Percentiles rank a stretch among this genome's conserved stretches.
phyloP scores from a whole-genome alignment of 176 grass and related monocot genomes.

The Ensete glaucum region DNA sequence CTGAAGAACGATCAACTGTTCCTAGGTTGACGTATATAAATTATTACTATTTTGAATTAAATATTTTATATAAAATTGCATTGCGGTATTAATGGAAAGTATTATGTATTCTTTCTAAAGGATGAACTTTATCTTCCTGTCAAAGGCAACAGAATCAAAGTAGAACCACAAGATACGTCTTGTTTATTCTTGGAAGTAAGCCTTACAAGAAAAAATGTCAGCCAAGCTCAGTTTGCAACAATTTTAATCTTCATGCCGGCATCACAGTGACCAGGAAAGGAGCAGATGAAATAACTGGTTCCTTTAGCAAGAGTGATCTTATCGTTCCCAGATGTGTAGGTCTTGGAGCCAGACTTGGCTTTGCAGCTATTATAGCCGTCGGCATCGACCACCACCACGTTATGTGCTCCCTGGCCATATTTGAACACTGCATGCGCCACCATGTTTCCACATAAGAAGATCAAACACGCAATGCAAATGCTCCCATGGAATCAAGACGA shows the following conservation, averaged over 20 bases:
- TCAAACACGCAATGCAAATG: neutral
- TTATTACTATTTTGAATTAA: no score
- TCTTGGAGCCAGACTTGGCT: neutral
- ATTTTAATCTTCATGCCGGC: constrained; percentile 63
- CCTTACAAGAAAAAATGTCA: no score
- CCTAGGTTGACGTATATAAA: no score
- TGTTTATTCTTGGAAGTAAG: no score
- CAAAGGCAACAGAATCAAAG: no score
- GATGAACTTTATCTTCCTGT: no score
- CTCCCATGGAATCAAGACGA: neutral
- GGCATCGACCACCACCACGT: constrained; percentile 55
- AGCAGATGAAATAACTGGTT: constrained; percentile 69
- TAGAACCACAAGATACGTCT: no score
- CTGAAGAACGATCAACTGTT: no score
- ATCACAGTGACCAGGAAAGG: constrained; percentile 41
- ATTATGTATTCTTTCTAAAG: no score
- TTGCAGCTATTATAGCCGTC: constrained; percentile 41
- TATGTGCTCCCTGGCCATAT: constrained; percentile 39
- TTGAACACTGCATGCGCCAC: constrained; percentile 41
- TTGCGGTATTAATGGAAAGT: no score
- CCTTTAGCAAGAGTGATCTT: constrained; percentile 34
- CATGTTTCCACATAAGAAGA: neutral
- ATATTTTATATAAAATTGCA: no score
- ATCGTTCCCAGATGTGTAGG: constrained; percentile 45
- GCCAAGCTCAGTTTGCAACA: neutral